Evolutionary conservation across 1,284 basidiomycete genomes (phyloP).

Genomic region (Melampsora larici-populina): DNA sequence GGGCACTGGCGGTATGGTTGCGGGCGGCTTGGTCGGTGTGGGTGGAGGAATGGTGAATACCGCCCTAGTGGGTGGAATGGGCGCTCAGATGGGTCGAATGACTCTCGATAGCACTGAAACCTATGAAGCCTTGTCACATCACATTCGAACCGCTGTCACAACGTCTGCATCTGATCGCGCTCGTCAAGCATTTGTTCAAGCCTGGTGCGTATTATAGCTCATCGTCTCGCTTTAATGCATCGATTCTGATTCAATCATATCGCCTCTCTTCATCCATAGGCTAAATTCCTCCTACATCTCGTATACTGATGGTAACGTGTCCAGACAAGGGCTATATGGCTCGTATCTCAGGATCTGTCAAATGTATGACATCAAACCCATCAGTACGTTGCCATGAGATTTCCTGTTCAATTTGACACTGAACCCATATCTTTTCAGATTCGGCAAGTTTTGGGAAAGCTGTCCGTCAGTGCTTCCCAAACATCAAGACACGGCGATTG

Average conservation of each 20-base stretch:
- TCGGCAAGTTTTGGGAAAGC: slow-evolving; percentile 90
- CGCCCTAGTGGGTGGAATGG: slow-evolving; percentile 37
- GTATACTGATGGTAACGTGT: slow-evolving; percentile 84
- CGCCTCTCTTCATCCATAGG: slow-evolving; percentile 57
- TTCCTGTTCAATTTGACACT: background rate
- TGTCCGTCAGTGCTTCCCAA: slow-evolving; percentile 83
- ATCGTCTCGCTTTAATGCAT: background rate
- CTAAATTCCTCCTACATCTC: slow-evolving; percentile 78
- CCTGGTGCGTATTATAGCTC: slow-evolving; percentile 62
- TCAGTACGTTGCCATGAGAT: slow-evolving; percentile 56
- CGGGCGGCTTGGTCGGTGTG: slow-evolving; percentile 9
- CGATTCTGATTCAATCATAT: background rate
- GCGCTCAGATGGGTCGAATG: slow-evolving; percentile 39
- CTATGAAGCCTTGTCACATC: slow-evolving; percentile 76
- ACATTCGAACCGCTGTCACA: slow-evolving; percentile 77
- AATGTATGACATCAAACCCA: slow-evolving; percentile 81
- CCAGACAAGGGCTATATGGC: slow-evolving; percentile 80
- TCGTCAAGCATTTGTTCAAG: slow-evolving; percentile 83
- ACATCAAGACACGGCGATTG: slow-evolving; percentile 84
- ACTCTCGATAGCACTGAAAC: slow-evolving; percentile 61
- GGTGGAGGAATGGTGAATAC: slow-evolving; percentile 26
- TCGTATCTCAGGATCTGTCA: slow-evolving; percentile 85
- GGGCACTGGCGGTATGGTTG: background rate
- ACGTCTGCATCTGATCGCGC: slow-evolving; percentile 80
- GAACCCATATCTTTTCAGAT: slow-evolving; percentile 53